A percentile compares a stretch with the other conserved stretches of the same genome.
Evolutionary conservation across 768 basidiomycete species (phyloP).

Genomic region (Phlebiopsis flavidoalba): DNA sequence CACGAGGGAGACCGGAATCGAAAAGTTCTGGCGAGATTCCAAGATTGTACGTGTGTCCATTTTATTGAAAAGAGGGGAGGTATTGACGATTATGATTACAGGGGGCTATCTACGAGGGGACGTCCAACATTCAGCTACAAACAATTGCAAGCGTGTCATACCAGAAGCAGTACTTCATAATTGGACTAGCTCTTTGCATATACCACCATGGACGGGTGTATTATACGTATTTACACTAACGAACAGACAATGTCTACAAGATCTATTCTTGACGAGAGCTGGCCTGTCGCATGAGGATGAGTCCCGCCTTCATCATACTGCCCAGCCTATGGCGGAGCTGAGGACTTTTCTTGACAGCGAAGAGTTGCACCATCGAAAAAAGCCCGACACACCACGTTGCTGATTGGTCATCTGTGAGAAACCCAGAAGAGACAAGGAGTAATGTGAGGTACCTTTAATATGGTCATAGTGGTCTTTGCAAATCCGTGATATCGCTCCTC

Average conservation of each 20-base stretch:
- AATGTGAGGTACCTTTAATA: slow-evolving; percentile 51
- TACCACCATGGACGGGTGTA: not conserved
- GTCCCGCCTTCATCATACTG: slow-evolving; percentile 77
- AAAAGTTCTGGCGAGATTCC: slow-evolving; percentile 95
- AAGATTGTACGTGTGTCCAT: slow-evolving; percentile 71
- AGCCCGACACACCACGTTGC: slow-evolving; percentile 78
- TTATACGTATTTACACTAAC: slow-evolving; percentile 3
- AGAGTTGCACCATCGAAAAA: slow-evolving; percentile 85
- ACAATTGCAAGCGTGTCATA: slow-evolving; percentile 86
- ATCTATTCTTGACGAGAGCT: not conserved
- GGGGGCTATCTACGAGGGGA: slow-evolving; percentile 93
- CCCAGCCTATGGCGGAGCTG: slow-evolving; percentile 91
- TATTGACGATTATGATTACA: slow-evolving; percentile 23
- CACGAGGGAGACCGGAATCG: slow-evolving; percentile 90
- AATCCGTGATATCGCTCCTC: slow-evolving; percentile 74
- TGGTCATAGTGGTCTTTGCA: slow-evolving; percentile 52
- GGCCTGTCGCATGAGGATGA: slow-evolving; percentile 44
- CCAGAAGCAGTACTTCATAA: slow-evolving; percentile 75
- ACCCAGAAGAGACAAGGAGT: too few relatives aligned
- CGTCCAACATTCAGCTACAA: slow-evolving; percentile 96
- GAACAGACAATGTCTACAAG: not conserved
- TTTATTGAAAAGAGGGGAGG: not conserved
- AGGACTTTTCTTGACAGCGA: slow-evolving; percentile 81
- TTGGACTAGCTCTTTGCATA: not conserved
- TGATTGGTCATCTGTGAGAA: slow-evolving; percentile 25